phyloP scores from a whole-genome alignment of 164 flowering plant genomes.

The Macadamia integrifolia region DNA sequence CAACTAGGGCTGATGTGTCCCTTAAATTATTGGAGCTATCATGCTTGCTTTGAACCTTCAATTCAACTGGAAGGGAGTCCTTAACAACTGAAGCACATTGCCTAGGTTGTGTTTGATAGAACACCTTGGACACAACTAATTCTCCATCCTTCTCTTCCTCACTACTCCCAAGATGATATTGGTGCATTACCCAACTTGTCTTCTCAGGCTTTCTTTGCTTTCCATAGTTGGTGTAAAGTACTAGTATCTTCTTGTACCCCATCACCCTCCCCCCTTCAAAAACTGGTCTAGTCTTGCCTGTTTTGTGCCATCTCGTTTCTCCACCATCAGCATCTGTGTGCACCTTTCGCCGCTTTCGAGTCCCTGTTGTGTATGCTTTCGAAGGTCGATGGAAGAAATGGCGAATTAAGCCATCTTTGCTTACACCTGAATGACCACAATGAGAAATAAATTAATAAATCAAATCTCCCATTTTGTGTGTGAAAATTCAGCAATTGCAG shows the following conservation, averaged over 20 bases:
- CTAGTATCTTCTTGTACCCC: constrained; percentile 89
- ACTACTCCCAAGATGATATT: constrained; percentile 72
- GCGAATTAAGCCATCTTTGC: constrained; percentile 74
- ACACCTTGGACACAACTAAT: constrained; percentile 81
- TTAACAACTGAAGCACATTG: constrained; percentile 47
- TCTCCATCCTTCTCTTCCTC: constrained; percentile 98
- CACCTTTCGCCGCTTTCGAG: constrained; percentile 81
- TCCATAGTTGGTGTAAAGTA: constrained; percentile 91
- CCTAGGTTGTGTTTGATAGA: constrained; percentile 94
- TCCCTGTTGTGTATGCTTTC: constrained; percentile 94
- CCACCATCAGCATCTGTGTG: constrained; percentile 73
- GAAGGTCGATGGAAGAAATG: constrained; percentile 97
- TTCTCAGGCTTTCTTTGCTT: constrained; percentile 83
- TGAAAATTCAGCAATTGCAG: too few relatives aligned
- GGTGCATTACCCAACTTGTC: constrained; percentile 99
- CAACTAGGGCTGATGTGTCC: constrained; percentile 19
- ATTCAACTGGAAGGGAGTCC: constrained; percentile 15
- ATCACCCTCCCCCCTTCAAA: constrained; percentile 35
- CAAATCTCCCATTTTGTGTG: too few relatives aligned
- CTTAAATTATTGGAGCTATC: constrained; percentile 7
- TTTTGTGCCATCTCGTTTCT: constrained; percentile 97
- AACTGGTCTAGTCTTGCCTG: constrained; percentile 88
- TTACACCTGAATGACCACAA: constrained; percentile 47
- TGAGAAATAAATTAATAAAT: too few relatives aligned
- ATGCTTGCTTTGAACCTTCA: constrained; percentile 11